These are phyloP conservation scores for Begonia masoniana DNA, from an alignment of 306 rosid genomes.

Conservation along the genomic window DNA sequence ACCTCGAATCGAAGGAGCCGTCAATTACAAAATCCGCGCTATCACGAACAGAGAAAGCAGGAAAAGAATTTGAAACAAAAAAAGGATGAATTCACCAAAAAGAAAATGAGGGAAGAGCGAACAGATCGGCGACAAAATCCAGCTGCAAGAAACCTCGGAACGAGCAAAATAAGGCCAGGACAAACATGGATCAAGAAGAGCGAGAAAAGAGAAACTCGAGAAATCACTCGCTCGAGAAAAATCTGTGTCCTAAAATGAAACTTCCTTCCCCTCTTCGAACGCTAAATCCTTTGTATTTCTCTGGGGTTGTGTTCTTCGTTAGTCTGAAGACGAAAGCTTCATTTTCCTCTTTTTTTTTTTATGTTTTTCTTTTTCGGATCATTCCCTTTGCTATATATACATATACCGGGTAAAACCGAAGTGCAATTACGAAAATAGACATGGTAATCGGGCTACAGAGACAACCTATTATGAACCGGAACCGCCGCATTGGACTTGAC, in stretches of 20 bases:
- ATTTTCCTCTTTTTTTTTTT: conserved; percentile 8
- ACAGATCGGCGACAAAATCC: conserved; percentile 51
- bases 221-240: conserved; percentile 12
- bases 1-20: neutral
- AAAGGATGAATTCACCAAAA: conserved; percentile 23
- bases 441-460: no score
- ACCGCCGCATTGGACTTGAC: no score
- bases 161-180: conserved; percentile 14
- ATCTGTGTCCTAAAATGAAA: conserved; percentile 5
- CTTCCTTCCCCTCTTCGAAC: conserved; percentile 4
- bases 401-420: no score
- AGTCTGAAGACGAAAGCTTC: conserved; percentile 45
- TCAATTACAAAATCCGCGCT: conserved; percentile 6
- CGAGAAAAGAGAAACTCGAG: conserved; percentile 4
- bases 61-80: neutral
- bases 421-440: no score
- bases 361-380: no score
- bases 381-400: no score
- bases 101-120: conserved; percentile 15
- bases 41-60: conserved; percentile 6
- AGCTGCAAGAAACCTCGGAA: conserved; percentile 24
- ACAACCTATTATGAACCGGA: no score
- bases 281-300: conserved; percentile 16
- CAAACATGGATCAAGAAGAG: conserved; percentile 39
- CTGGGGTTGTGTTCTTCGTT: conserved; percentile 41